Base-by-base conservation (phyloP, 306 rosid genomes). In the Trichosanthes cucumerina region DNA sequence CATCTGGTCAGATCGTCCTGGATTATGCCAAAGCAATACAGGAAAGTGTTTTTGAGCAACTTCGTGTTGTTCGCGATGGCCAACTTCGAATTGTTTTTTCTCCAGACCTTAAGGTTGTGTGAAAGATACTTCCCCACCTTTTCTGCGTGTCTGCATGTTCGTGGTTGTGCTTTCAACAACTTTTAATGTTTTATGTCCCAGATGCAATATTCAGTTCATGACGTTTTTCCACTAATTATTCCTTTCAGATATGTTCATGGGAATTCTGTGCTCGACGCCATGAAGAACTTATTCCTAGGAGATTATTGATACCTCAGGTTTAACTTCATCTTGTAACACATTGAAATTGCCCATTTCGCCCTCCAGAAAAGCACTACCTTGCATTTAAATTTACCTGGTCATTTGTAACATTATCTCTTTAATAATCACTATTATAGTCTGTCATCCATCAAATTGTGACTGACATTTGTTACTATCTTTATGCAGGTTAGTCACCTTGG, bases 51-150 rank as follows among this genome's bases (percentile, higher is more conserved):
- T 94, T 94, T 85, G 97, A 94, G 87, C 97, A 92, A 81, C 97
- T 94, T 85, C 98, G 97, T 69, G 98, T 94, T 84, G 98, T 94
- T 87, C 95, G 98, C 79, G 98, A 94, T 75, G 98, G 98, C 74
- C 98, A 94, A 84, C 94, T 94, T 75, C 92, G 98, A 59, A 92
- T 94, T 59, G 97, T 94, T 78, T 94, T 94, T 86, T 90, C 97
- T 81, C 91, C 90, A 7, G 97, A 94, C 84, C 85, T 94, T 44
- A 94, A 94, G 98, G 98, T 94, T 60, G 28, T 46, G 80, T 41
- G 39, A 72, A 66, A 47, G 65, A 63, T 70, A 43, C 78, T 58
- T 23, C 62, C 38, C 65, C 62, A 19, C 31, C 24, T 75, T 75
- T 50, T 75, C 44, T 56, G 36, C 34, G 62, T 52, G 60, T 10